Evolutionary conservation across 2,329 filamentous ascomycete species (phyloP).

Genomic region (Colletotrichum kahawae): DNA sequence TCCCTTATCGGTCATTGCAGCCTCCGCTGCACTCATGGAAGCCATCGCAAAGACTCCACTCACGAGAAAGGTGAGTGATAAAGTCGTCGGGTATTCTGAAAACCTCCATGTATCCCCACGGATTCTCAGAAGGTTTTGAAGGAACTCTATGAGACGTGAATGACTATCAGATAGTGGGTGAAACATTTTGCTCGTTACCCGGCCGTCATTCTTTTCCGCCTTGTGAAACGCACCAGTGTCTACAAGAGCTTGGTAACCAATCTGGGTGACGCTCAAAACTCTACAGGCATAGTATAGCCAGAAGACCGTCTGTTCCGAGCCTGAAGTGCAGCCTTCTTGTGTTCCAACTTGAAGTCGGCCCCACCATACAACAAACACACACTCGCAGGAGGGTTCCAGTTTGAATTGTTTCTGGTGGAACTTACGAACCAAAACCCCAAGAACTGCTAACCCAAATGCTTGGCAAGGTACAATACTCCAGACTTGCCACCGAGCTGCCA

Average conservation of each 20-base stretch:
- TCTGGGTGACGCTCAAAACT: background rate
- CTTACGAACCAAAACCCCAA: background rate
- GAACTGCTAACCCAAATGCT: background rate
- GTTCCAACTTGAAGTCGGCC: background rate
- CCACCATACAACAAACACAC: background rate
- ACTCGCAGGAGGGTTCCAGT: background rate
- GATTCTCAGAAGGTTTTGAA: accelerated
- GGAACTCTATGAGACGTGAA: accelerated
- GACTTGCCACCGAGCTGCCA: background rate
- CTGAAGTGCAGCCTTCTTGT: no score
- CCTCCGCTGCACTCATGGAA: background rate
- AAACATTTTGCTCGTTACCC: accelerated
- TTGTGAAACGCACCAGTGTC: background rate
- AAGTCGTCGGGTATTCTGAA: background rate
- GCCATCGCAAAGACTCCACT: background rate
- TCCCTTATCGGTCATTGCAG: background rate
- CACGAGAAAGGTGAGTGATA: background rate
- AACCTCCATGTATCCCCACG: accelerated
- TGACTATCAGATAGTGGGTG: accelerated
- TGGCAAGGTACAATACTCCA: background rate
- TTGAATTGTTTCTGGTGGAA: background rate
- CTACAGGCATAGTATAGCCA: background rate
- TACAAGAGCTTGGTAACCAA: background rate
- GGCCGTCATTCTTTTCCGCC: background rate
- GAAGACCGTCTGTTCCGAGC: background rate